Evolutionary conservation across 129 eudicot genomes (phyloP).

Genomic region (Silybum marianum): DNA sequence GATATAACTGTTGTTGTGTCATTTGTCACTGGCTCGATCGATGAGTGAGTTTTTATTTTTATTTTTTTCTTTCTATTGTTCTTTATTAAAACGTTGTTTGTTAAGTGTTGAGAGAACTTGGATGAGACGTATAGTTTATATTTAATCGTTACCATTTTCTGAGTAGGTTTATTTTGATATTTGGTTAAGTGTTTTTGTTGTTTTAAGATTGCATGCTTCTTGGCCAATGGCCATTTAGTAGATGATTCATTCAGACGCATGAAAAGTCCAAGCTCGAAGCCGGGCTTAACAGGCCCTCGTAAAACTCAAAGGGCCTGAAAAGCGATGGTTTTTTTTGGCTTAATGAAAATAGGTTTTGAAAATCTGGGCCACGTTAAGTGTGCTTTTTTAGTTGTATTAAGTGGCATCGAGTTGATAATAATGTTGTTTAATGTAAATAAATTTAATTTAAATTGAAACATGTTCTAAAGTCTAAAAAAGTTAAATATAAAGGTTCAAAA

Average conservation of each 20-base stretch:
- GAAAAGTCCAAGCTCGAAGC: not conserved
- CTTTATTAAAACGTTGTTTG: not conserved
- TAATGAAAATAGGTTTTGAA: no score
- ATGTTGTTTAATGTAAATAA: no score
- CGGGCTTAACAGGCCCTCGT: no score
- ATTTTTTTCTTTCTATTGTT: not conserved
- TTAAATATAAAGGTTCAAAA: no score
- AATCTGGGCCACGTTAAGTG: no score
- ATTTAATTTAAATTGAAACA: no score
- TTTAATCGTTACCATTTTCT: not conserved
- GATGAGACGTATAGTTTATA: not conserved
- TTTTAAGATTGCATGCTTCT: not conserved
- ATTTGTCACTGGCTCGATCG: constrained; percentile 38
- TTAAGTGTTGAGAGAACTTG: constrained; percentile 9
- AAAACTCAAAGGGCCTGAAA: no score
- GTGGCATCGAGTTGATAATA: no score
- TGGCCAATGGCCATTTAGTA: not conserved
- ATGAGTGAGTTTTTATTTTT: constrained; percentile 20
- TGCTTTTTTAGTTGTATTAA: no score
- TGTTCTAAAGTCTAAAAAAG: no score
- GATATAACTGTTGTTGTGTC: constrained; percentile 88
- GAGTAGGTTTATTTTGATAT: constrained; percentile 1
- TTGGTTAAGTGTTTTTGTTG: not conserved
- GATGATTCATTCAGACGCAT: no score
- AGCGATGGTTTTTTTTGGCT: no score